Percentiles rank a stretch among this genome's conserved stretches.
phyloP scores from a whole-genome alignment of 495 filamentous ascomycete species.

The Hyaloscypha finlandica region DNA sequence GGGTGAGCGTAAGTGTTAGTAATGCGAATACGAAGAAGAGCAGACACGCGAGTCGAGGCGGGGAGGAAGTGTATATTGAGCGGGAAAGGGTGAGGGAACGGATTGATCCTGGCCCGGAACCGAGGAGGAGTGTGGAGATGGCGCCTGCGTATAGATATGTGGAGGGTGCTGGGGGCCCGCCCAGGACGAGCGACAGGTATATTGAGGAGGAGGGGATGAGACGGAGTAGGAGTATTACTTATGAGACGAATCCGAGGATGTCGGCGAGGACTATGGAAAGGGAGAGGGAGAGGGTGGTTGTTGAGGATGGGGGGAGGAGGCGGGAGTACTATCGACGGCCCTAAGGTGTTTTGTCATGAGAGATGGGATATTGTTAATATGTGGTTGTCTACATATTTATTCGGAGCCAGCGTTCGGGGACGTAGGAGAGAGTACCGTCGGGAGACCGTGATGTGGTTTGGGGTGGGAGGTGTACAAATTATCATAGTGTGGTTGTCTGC shows the following conservation, averaged over 20 bases:
- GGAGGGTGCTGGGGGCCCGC: slow-evolving; percentile 36
- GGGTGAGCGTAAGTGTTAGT: slow-evolving; percentile 14
- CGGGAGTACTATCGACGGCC: slow-evolving; percentile 27
- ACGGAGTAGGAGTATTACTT: slow-evolving; percentile 23
- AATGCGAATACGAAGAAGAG: slow-evolving; percentile 19
- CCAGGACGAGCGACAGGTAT: neutral
- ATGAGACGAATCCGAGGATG: slow-evolving; percentile 21
- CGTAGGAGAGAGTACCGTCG: too few relatives aligned
- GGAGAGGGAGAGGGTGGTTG: slow-evolving; percentile 20
- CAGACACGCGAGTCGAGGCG: slow-evolving; percentile 28
- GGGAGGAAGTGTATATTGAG: slow-evolving; percentile 53
- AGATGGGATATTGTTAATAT: neutral
- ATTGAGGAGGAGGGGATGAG: slow-evolving; percentile 8
- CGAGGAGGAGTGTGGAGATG: slow-evolving; percentile 28
- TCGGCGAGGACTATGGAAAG: slow-evolving; percentile 20
- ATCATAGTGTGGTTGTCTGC: neutral
- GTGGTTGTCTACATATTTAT: neutral
- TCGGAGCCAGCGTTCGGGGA: neutral
- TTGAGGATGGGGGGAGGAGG: slow-evolving; percentile 31
- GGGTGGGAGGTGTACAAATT: neutral
- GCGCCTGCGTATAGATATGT: slow-evolving; percentile 50
- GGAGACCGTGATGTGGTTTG: too few relatives aligned
- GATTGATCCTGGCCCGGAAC: neutral
- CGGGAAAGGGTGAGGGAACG: slow-evolving; percentile 41
- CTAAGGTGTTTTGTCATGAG: neutral